These are phyloP conservation scores for Extremus antarcticus DNA, from an alignment of 495 filamentous ascomycete species.

Conservation along the genomic window DNA sequence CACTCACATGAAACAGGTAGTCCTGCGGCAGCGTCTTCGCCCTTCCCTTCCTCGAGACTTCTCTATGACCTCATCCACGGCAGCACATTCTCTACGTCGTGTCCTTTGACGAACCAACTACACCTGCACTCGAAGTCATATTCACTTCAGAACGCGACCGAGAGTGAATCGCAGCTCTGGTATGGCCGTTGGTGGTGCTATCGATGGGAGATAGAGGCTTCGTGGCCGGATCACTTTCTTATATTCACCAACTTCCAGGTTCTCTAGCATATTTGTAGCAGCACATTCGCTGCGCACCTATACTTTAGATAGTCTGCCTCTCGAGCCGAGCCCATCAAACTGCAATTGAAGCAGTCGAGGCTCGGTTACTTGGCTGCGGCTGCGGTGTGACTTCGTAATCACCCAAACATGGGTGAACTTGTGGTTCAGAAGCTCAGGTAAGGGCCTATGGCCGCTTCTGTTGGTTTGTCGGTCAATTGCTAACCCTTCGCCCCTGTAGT, in stretches of 20 bases:
- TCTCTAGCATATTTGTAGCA: not conserved
- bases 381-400: not conserved
- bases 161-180: no score
- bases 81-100: not conserved
- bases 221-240: not conserved
- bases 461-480: not conserved
- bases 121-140: no score
- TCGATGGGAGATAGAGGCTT: not conserved
- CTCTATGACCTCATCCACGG: not conserved
- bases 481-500: conserved; percentile 17
- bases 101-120: no score
- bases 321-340: not conserved
- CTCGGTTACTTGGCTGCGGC: not conserved
- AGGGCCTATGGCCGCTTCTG: not conserved
- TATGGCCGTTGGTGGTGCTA: not conserved
- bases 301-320: not conserved
- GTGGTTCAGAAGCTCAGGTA: not conserved
- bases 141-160: no score
- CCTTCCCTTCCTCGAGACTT: not conserved
- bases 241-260: not conserved
- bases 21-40: not conserved
- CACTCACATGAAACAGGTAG: not conserved
- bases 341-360: not conserved
- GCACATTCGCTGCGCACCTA: not conserved
- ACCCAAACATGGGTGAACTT: not conserved